Conservation (phyloP, 495 filamentous ascomycete genomes). For the Trichoderma orchidacearum region DNA sequence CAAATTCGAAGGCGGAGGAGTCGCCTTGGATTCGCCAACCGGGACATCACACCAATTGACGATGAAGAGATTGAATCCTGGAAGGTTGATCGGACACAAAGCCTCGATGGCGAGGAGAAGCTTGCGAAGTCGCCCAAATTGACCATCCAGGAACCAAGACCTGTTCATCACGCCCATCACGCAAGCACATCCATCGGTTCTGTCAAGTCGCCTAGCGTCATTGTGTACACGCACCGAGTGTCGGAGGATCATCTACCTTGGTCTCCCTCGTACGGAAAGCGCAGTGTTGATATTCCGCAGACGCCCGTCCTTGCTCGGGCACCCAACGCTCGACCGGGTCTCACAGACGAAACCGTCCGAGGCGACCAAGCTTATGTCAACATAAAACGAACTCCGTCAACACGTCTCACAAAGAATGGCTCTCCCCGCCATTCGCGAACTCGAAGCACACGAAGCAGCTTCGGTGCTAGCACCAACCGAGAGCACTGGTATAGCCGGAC, state of each 20-base stretch:
- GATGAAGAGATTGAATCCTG: conserved; percentile 39
- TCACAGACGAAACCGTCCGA: conserved; percentile 34
- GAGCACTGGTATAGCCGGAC: conserved; percentile 14
- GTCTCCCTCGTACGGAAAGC: conserved; percentile 13
- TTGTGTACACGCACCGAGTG: conserved; percentile 26
- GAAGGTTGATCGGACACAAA: conserved; percentile 21
- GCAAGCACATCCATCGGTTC: conserved; percentile 24
- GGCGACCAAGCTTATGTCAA: conserved; percentile 31
- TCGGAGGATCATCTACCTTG: conserved; percentile 24
- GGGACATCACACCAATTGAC: conserved; percentile 34
- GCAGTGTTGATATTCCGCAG: conserved; percentile 28
- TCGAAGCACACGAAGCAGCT: conserved; percentile 27
- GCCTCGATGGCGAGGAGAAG: conserved; percentile 5
- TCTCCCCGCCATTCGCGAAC: conserved; percentile 21
- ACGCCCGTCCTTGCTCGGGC: conserved; percentile 30
- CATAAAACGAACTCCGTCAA: conserved; percentile 22
- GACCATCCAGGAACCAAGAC: background rate
- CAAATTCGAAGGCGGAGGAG: background rate
- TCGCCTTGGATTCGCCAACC: conserved; percentile 19
- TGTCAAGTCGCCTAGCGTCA: conserved; percentile 26
- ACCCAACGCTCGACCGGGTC: conserved; percentile 31
- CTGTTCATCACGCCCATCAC: conserved; percentile 7
- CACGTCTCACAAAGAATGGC: conserved; percentile 26
- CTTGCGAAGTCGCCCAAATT: background rate
- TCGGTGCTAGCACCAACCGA: conserved; percentile 18